Evolutionary conservation across 352 stramenopile species (phyloP), one percentile per base, ranked within the genome.

Genomic region (Pythium dissimile): DNA sequence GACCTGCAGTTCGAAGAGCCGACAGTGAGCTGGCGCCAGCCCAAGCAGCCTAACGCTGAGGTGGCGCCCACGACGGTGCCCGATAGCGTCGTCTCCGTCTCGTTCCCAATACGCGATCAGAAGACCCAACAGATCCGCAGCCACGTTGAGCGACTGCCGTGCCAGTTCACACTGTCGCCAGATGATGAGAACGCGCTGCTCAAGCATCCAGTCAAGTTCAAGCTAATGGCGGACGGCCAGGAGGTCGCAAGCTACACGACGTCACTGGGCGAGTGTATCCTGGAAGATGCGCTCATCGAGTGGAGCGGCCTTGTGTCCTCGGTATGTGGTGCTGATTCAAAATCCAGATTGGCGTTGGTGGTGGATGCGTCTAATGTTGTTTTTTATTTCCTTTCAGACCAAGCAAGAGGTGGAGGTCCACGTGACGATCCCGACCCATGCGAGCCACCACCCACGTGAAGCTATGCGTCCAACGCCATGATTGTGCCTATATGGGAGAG

Each of bases 191-290:
- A 55, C 27, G 70, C 64, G 31, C 31, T 81, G n/a, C 39, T 84
- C 11, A 54, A 76, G 13, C 59, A 70, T 15, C 30, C 64, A 9
- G 64, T 80, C 44, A 69, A 55, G 34, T 86, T 88, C 49, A 64
- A 62, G 16, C 43, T 88, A 16, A 21, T 65, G 7, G 32, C 73
- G 0, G 71, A 62, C 2, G 41, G 55, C 0, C 45, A 62, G 10
- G n/a, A 72, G 16, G 48, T 87, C 15, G 69, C 54, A 2, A 72
- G 47, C 10, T 67, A 82, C 24, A 41, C 44, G 21, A 44, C 77
- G 32, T 69, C 69, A 34, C 51, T 92, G 5, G 49, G 70, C 4
- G 71, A 80, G 8, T 89, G 75, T 23, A 54, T 87, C 44, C 63
- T 89, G 9, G 34, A 63, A 5, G 69, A 86, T 4, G 63, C 70